phyloP scores from a whole-genome alignment of 148 eudicot genomes.

The Camellia sinensis region DNA sequence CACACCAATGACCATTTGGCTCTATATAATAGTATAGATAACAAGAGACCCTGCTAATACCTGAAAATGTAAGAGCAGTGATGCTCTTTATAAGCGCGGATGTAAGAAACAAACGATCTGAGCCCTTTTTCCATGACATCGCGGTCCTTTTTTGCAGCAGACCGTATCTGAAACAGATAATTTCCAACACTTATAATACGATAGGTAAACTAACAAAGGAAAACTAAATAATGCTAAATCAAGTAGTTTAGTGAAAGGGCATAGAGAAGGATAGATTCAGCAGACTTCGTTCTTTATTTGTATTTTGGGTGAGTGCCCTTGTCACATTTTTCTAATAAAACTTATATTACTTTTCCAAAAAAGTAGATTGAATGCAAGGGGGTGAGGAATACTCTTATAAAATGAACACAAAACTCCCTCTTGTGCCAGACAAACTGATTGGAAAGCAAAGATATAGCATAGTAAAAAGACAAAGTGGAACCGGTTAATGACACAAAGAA shows the following conservation, averaged over 20 bases:
- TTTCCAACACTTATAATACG: not conserved
- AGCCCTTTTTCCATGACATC: constrained; percentile 92
- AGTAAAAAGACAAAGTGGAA: not conserved
- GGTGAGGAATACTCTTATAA: not conserved
- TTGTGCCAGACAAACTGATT: no score
- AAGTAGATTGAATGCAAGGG: no score
- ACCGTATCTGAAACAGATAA: constrained; percentile 55
- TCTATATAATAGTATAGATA: no score
- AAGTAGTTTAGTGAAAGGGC: not conserved
- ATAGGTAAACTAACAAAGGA: not conserved
- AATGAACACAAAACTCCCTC: not conserved
- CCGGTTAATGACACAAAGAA: not conserved
- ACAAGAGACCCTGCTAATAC: constrained; percentile 27
- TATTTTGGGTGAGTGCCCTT: not conserved
- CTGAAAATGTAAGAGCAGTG: constrained; percentile 81
- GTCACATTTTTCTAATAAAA: not conserved
- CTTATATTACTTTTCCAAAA: not conserved
- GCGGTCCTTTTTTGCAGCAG: constrained; percentile 76
- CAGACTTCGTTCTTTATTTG: not conserved
- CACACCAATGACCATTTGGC: no score
- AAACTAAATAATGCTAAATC: not conserved
- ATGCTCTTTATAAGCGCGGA: constrained; percentile 94
- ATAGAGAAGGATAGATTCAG: not conserved
- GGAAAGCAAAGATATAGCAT: no score
- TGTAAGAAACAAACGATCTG: constrained; percentile 75